Evolutionary conservation across 345 rosid species (phyloP), one percentile per base, ranked within the genome.

Genomic region (Ceriops zippeliana): DNA sequence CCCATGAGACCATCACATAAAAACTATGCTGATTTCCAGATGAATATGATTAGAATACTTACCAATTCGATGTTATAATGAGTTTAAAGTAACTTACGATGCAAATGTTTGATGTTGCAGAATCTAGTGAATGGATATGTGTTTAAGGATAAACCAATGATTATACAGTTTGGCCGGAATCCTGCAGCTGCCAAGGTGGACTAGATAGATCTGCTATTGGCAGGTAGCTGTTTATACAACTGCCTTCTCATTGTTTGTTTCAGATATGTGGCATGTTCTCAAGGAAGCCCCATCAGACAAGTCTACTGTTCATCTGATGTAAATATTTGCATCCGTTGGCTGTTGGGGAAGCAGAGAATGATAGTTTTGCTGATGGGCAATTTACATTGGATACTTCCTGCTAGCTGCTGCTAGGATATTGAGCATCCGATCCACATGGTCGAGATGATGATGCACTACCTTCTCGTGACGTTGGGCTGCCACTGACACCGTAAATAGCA

Each of bases 101-200:
- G 17, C 17, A 31, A 8, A n/a, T 7, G 19, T 47, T 34, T 27
- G 13, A 57, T 63, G 16, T 65, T 82, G 80, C 96, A 93, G 98
- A 89, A 87, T 84, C 82, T 86, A 16, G 97, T 72, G 61, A 93
- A 93, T 74, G 96, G 96, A 2, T 91, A 81, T 64, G 87, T 88
- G 32, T 86, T 86, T 70, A 93, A 88, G 77, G 92, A 84, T 34
- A 93, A 95, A 71, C 99, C 97, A 20, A 86, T 95, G 84, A 91
- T 89, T 74, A 88, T 93, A 75, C 99, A 93, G 77, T 93, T 93
- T 68, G 91, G 97, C 4, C 75, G 91, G 73, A 88, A 83, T 82
- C 89, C 93, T 34, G 75, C 79, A 20, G 74, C 86, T 67, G 77
- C 85, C 4, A 92, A 86, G 70, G 70, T 78, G 68, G 84, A 70